A percentile compares a stretch with the other conserved stretches of the same genome.
These are phyloP conservation scores for Claviceps humidiphila DNA, from an alignment of 2,329 filamentous ascomycete species.

Conservation along the genomic window DNA sequence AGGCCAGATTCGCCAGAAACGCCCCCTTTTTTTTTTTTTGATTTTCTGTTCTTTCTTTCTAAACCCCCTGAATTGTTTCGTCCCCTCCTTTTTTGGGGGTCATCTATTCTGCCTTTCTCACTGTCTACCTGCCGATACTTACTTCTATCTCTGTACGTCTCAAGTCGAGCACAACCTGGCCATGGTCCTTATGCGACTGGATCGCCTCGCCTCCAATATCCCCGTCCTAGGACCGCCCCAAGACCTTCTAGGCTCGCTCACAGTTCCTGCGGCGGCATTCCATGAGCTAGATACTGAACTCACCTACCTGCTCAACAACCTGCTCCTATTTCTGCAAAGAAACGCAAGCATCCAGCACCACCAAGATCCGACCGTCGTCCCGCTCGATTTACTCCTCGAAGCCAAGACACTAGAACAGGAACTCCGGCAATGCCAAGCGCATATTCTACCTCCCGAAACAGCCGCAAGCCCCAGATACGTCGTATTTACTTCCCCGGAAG, in stretches of 20 bases:
- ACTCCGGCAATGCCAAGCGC: constrained; percentile 2
- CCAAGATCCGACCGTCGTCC: constrained; percentile 1
- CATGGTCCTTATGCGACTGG: background rate
- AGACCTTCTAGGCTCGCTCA: background rate
- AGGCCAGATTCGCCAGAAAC: background rate
- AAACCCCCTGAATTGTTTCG: background rate
- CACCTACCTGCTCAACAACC: background rate
- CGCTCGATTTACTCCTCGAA: constrained; percentile 2
- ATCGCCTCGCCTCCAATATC: background rate
- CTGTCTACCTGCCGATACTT: too few relatives aligned
- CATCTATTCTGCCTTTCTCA: too few relatives aligned
- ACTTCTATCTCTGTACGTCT: too few relatives aligned
- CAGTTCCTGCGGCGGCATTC: background rate
- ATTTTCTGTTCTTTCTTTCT: background rate
- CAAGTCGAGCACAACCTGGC: background rate
- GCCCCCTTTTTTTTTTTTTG: background rate
- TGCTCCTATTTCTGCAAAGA: constrained; percentile 5
- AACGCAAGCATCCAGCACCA: constrained; percentile 6
- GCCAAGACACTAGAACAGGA: constrained; percentile 2
- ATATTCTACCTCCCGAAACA: background rate
- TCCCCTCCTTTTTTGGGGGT: background rate
- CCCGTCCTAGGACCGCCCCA: background rate
- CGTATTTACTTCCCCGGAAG: constrained; percentile 1
- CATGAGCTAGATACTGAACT: background rate
- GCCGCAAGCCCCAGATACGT: background rate